Conservation (phyloP, 192 early-diverging fungal species). For the Dimargaris xerosporica region DNA sequence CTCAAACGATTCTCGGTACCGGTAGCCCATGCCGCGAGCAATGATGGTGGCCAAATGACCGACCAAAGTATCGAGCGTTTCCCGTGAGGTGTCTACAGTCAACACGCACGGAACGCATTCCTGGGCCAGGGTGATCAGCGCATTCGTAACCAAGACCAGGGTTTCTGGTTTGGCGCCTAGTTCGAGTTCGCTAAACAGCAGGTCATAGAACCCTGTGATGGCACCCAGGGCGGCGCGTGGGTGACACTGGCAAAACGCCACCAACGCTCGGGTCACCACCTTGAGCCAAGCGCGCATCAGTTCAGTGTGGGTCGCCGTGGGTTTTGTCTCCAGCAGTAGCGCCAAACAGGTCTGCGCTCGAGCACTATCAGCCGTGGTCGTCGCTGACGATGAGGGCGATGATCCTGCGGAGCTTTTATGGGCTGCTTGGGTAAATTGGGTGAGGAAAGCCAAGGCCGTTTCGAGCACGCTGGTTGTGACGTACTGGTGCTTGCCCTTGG, state of each 20-base stretch:
- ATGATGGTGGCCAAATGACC: constrained; percentile 20
- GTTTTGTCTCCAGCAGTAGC: background rate
- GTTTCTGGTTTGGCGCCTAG: background rate
- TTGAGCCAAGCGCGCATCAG: background rate
- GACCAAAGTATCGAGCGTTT: constrained; percentile 16
- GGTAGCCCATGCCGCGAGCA: constrained; percentile 49
- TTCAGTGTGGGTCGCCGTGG: background rate
- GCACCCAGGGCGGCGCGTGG: background rate
- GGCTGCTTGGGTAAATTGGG: too few species aligned
- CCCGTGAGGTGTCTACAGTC: background rate
- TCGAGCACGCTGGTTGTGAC: constrained; percentile 51
- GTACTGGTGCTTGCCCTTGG: constrained; percentile 60
- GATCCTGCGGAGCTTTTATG: too few species aligned
- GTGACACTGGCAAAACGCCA: background rate
- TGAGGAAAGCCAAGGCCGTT: too few species aligned
- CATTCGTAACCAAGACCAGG: background rate
- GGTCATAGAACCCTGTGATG: background rate
- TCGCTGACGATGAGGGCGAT: too few species aligned
- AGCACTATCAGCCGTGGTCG: too few species aligned
- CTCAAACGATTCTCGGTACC: constrained; percentile 71
- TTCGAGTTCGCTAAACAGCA: background rate
- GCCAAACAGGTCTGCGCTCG: constrained; percentile 11
- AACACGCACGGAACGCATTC: background rate
- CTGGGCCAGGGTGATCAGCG: background rate
- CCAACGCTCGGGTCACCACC: background rate